Evolutionary conservation across 148 eudicot genomes (phyloP), one percentile per base, ranked within the genome.

Genomic region (Arbutus unedo): DNA sequence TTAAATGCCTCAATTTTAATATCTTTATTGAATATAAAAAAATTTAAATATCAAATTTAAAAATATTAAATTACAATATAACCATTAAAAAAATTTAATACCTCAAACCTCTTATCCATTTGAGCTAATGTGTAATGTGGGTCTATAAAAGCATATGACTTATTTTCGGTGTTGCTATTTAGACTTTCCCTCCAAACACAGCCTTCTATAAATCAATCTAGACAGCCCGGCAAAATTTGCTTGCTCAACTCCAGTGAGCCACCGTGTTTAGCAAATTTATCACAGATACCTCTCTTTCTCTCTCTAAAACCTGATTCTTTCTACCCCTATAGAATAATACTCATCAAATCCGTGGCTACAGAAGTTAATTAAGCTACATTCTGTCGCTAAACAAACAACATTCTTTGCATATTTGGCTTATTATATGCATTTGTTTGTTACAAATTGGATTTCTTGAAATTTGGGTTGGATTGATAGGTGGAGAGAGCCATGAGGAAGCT

Each of bases 401-500:
- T 66, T 66, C 5, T 66, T 66, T 66, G 15, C 71, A 4, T 15
- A 66, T 66, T 66, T 25, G 71, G 71, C 43, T 5, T 25, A 64
- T 66, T 11, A 4, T 25, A 11, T 10, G 2, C 16, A 6, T 66
- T 25, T 31, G 71, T 66, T 25, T 15, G 4, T 66, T 10, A 66
- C 0, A 66, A 66, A 31, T 31, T 66, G 38, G 71, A 41, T 25
- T 60, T 66, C 31, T 6, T 0, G 2, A 25, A 15, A 41, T 16
- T 43, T 78, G 38, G 31, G 53, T 43, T 21, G 49, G 44, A 31
- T 31, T 31, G 38, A 31, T 73, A 13, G 73, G 48, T 11, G 21
- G 66, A 38, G 72, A 66, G 25, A 78, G 38, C 68, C 21, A 83
- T 83, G 88, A 43, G n/a, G 87, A 87, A 53, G 84, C 1, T 77